phyloP scores from a whole-genome alignment of 306 rosid genomes.

The Prunus dulcis region DNA sequence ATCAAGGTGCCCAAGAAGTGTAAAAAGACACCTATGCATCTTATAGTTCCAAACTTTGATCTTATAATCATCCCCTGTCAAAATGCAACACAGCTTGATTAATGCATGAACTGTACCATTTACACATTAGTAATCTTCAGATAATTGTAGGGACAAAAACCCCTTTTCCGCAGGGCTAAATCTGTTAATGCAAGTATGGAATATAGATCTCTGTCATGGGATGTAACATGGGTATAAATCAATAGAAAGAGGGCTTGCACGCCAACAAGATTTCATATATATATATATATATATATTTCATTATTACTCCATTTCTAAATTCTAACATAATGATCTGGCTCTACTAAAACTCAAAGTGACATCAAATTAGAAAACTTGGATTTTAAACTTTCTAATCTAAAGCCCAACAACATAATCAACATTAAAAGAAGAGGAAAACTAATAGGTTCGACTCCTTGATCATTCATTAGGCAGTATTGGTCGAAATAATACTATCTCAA shows the following conservation, averaged over 20 bases:
- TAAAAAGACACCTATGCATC: conserved; percentile 89
- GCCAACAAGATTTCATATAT: not conserved
- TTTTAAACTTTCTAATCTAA: not conserved
- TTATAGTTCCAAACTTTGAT: conserved; percentile 99
- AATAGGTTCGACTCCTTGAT: not conserved
- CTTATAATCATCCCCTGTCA: conserved; percentile 96
- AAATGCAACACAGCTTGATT: conserved; percentile 16
- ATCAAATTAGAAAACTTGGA: not conserved
- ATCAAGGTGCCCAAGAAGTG: conserved; percentile 96
- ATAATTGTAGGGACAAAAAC: no score
- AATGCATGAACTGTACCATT: not conserved
- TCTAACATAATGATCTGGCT: not conserved
- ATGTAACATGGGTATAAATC: not conserved
- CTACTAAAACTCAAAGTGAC: not conserved
- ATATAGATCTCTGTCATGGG: not conserved
- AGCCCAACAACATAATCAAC: not conserved
- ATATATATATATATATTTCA: not conserved
- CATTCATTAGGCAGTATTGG: not conserved
- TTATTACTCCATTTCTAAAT: not conserved
- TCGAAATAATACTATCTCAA: not conserved
- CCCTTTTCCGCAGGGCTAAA: not conserved
- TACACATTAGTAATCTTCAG: not conserved
- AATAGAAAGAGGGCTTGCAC: not conserved
- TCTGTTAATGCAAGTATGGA: not conserved
- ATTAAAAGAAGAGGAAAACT: not conserved